Evolutionary conservation across 176 grass and related monocot species (phyloP).

Genomic region (Triticum turgidum): DNA sequence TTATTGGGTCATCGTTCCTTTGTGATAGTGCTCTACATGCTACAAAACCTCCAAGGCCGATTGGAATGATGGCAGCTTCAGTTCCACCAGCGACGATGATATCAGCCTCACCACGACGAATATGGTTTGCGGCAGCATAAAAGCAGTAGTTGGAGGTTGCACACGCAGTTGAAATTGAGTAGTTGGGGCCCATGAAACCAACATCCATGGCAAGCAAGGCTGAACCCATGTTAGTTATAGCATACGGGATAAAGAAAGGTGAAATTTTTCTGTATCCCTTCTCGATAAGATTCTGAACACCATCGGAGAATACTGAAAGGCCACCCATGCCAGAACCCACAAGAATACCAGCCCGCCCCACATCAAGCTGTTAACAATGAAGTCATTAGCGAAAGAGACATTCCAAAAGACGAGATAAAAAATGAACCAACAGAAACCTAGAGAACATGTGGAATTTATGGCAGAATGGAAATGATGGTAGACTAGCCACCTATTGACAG

Average conservation of each 20-base stretch:
- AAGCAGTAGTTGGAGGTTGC: slow-evolving; percentile 69
- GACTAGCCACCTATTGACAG: not conserved
- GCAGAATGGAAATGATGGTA: not conserved
- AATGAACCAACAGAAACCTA: not conserved
- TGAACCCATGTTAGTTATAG: slow-evolving; percentile 70
- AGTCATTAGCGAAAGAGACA: not conserved
- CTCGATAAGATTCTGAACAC: slow-evolving; percentile 57
- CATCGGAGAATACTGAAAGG: slow-evolving; percentile 52
- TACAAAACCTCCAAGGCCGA: slow-evolving; percentile 66
- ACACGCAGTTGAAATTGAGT: slow-evolving; percentile 73
- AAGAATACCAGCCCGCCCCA: slow-evolving; percentile 53
- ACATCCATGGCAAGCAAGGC: slow-evolving; percentile 64
- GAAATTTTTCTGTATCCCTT: slow-evolving; percentile 62
- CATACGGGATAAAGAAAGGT: slow-evolving; percentile 64
- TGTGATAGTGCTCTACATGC: slow-evolving; percentile 69
- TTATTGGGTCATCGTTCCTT: slow-evolving; percentile 57
- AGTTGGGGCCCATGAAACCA: slow-evolving; percentile 69
- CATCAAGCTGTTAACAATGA: slow-evolving; percentile 47
- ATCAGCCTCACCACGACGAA: slow-evolving; percentile 65
- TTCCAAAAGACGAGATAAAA: not conserved
- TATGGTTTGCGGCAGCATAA: slow-evolving; percentile 71
- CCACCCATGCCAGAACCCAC: slow-evolving; percentile 68
- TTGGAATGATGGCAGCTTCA: slow-evolving; percentile 64
- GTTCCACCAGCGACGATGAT: slow-evolving; percentile 61
- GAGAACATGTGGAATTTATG: not conserved